Evolutionary conservation across 768 basidiomycete species (phyloP).

Genomic region (Tricholoma sp.): DNA sequence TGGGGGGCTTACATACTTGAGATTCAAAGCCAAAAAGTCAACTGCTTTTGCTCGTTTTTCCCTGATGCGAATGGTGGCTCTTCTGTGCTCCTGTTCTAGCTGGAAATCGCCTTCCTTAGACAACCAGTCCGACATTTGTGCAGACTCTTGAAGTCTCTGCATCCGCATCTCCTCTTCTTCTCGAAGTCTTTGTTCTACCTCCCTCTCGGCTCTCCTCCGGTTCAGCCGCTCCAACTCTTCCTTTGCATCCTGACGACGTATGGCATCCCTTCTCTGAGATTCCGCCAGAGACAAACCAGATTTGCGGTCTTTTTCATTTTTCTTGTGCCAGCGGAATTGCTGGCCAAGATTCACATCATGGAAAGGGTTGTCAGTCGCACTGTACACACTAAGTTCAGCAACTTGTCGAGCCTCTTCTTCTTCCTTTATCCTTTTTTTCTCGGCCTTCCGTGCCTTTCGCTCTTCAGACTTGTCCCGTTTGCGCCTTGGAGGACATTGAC

Average conservation of each 20-base stretch:
- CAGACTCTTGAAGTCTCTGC: conserved; percentile 87
- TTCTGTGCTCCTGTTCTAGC: conserved; percentile 84
- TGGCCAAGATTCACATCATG: conserved; percentile 95
- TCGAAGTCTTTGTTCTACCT: conserved; percentile 79
- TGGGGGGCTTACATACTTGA: conserved; percentile 81
- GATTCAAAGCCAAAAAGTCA: conserved; percentile 93
- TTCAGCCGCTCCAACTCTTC: conserved; percentile 94
- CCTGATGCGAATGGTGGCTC: conserved; percentile 91
- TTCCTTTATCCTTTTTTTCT: conserved; percentile 77
- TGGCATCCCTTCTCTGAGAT: conserved; percentile 69
- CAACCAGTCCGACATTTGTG: conserved; percentile 98
- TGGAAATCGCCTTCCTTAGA: conserved; percentile 97
- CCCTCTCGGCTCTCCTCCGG: conserved; percentile 83
- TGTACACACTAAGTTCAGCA: conserved; percentile 94
- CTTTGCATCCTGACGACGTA: conserved; percentile 85
- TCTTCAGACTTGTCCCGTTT: conserved; percentile 88
- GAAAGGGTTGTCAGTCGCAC: conserved; percentile 96
- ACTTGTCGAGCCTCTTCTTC: conserved; percentile 91
- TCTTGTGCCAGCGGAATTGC: conserved; percentile 99
- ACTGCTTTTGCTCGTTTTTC: conserved; percentile 99
- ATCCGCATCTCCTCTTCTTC: conserved; percentile 93
- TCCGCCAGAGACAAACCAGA: conserved; percentile 77
- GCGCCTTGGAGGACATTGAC: conserved; percentile 39
- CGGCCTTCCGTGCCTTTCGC: conserved; percentile 76
- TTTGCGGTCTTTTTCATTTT: conserved; percentile 93